phyloP scores from a whole-genome alignment of 2,329 filamentous ascomycete genomes.

The Pseudopyricularia cyperi region DNA sequence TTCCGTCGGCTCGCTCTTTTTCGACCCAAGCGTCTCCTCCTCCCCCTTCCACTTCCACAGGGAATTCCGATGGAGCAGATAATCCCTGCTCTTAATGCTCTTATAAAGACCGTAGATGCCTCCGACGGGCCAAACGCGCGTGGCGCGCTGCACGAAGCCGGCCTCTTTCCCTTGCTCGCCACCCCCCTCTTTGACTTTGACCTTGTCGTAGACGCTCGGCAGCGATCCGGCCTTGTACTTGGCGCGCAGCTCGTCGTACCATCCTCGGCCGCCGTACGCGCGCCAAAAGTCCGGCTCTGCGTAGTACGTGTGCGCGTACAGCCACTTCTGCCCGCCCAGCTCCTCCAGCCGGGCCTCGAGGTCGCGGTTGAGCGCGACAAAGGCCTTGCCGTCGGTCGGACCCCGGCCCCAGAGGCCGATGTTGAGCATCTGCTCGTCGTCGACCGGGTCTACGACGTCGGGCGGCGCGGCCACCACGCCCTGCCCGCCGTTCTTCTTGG shows the following conservation, averaged over 20 bases:
- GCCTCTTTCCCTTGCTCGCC: conserved; percentile 7
- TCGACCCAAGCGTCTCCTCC: not conserved
- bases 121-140: conserved; percentile 39
- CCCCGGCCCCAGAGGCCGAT: conserved; percentile 73
- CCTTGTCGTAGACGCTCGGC: conserved; percentile 60
- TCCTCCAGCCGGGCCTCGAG: conserved; percentile 57
- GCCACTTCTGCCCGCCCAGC: conserved; percentile 71
- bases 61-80: conserved; percentile 36
- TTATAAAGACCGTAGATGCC: conserved; percentile 47
- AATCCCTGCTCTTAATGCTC: conserved; percentile 44
- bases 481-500: conserved; percentile 6
- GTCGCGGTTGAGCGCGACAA: conserved; percentile 55
- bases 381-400: conserved; percentile 39
- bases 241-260: conserved; percentile 48
- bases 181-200: conserved; percentile 31
- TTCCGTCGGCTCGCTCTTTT: not conserved
- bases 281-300: conserved; percentile 57
- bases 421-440: conserved; percentile 36
- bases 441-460: conserved; percentile 7
- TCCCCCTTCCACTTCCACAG: conserved; percentile 30
- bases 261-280: conserved; percentile 41
- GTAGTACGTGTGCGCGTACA: conserved; percentile 81
- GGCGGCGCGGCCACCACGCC: not conserved
- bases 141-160: conserved; percentile 25
- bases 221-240: conserved; percentile 51